These are phyloP conservation scores for Agrostemma githago DNA, from an alignment of 148 eudicot species.

Conservation along the genomic window DNA sequence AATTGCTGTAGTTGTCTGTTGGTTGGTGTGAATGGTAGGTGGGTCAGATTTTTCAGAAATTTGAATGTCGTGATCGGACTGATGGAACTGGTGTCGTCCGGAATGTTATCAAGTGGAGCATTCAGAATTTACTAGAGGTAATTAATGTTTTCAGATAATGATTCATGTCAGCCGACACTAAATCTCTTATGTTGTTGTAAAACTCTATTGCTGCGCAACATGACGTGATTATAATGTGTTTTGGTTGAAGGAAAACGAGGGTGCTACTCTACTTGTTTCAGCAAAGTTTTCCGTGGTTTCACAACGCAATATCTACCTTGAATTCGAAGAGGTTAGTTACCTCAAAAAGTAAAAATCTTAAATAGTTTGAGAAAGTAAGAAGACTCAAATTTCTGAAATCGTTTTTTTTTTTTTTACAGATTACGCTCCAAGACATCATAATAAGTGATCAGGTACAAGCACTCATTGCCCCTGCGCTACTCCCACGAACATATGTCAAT, in stretches of 20 bases:
- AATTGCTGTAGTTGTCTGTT: constrained; percentile 31
- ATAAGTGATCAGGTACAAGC: constrained; percentile 82
- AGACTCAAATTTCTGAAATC: neutral
- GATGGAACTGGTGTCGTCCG: constrained; percentile 53
- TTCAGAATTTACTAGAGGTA: constrained; percentile 71
- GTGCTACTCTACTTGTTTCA: constrained; percentile 83
- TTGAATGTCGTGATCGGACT: constrained; percentile 58
- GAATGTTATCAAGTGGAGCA: constrained; percentile 84
- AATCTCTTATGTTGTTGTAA: neutral
- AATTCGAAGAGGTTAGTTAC: constrained; percentile 72
- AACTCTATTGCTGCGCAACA: neutral
- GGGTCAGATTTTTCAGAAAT: constrained; percentile 88
- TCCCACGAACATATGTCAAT: constrained; percentile 74
- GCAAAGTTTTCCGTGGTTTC: constrained; percentile 85
- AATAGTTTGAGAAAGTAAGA: too few relatives aligned
- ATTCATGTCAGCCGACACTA: too few relatives aligned
- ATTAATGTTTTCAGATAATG: constrained; percentile 9
- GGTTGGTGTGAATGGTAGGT: constrained; percentile 49
- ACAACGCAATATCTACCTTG: constrained; percentile 63
- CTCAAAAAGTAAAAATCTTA: neutral
- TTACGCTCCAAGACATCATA: constrained; percentile 62
- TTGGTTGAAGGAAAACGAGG: constrained; percentile 71
- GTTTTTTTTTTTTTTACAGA: constrained; percentile 32
- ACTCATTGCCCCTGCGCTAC: constrained; percentile 72
- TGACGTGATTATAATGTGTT: neutral